Percentiles rank a stretch among this genome's conserved stretches.
Conservation (phyloP, 176 grass and related monocot genomes). For the Otatea glauca region DNA sequence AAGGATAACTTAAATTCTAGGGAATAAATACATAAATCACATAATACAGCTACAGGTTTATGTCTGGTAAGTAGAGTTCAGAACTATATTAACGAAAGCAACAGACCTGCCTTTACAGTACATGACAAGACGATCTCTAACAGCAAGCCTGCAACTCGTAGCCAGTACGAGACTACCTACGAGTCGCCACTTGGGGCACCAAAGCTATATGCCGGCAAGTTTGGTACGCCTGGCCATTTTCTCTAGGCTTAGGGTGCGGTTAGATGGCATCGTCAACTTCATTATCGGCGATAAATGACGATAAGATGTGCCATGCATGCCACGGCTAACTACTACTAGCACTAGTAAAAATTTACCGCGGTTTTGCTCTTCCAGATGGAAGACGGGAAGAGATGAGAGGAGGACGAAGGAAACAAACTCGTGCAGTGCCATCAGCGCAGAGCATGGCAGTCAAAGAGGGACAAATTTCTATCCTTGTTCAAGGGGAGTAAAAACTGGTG, state of each 20-base stretch:
- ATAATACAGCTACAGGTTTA: no score
- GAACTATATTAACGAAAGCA: no score
- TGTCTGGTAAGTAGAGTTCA: no score
- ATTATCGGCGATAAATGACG: slow-evolving; percentile 18
- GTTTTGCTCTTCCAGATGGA: not conserved
- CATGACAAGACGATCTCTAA: no score
- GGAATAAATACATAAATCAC: no score
- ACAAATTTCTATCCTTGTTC: not conserved
- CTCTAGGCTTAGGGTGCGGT: not conserved
- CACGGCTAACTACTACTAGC: not conserved
- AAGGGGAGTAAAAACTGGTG: not conserved
- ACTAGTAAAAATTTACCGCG: not conserved
- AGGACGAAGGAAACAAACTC: not conserved
- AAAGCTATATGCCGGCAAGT: not conserved
- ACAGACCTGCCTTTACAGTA: no score
- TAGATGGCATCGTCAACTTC: slow-evolving; percentile 28
- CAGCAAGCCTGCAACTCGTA: no score
- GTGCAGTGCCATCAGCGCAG: not conserved
- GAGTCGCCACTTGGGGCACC: no score
- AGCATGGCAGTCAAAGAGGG: not conserved
- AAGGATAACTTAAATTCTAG: no score
- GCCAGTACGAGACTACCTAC: no score
- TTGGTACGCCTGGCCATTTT: not conserved
- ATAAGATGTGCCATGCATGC: slow-evolving; percentile 52
- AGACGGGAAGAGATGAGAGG: not conserved